These are phyloP conservation scores for Purshia tridentata DNA, from an alignment of 306 rosid species.

Conservation along the genomic window DNA sequence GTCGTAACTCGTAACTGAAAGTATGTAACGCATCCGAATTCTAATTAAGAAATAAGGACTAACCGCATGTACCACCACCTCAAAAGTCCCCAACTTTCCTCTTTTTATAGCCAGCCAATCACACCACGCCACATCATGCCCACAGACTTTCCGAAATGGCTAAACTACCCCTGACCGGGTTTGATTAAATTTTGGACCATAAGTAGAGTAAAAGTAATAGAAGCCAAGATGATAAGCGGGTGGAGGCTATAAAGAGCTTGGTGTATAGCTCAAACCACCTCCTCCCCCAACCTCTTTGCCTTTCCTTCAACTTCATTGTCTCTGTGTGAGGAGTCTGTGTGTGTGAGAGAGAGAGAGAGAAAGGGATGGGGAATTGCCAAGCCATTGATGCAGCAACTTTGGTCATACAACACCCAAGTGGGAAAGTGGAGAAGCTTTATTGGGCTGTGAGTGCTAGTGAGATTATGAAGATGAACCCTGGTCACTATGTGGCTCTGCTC, in stretches of 20 bases:
- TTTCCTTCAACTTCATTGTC: not conserved
- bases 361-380: slow-evolving; percentile 91
- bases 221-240: slow-evolving; percentile 8
- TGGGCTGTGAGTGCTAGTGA: slow-evolving; percentile 79
- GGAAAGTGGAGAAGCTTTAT: slow-evolving; percentile 72
- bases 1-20: slow-evolving; percentile 16
- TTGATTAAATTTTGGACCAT: not conserved
- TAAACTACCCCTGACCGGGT: slow-evolving; percentile 6
- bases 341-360: slow-evolving; percentile 18
- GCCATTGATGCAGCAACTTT: slow-evolving; percentile 93
- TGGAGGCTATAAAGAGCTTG: slow-evolving; percentile 29
- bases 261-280: slow-evolving; percentile 9
- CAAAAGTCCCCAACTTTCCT: slow-evolving; percentile 14
- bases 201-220: not conserved
- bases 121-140: slow-evolving; percentile 31
- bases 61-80: not conserved
- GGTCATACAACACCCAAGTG: slow-evolving; percentile 83
- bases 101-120: slow-evolving; percentile 33
- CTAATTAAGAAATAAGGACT: not conserved
- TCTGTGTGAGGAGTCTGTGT: no score
- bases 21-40: slow-evolving; percentile 29
- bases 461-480: slow-evolving; percentile 85
- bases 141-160: slow-evolving; percentile 5
- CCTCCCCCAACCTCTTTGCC: not conserved
- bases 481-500: slow-evolving; percentile 93